phyloP scores from a whole-genome alignment of 441 rosid species.

The Biscutella auriculata region DNA sequence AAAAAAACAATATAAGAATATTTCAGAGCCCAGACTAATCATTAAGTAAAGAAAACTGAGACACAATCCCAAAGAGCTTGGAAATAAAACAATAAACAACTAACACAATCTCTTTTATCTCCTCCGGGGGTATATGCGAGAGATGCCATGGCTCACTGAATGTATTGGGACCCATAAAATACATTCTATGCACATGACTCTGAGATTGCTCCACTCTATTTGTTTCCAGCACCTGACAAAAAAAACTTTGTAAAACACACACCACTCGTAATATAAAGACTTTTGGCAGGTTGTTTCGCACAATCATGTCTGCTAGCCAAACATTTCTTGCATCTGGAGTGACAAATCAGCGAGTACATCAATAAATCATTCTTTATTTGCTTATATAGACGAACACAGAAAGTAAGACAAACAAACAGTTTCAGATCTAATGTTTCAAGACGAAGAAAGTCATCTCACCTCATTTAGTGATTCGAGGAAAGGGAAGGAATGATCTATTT shows the following conservation, averaged over 20 bases:
- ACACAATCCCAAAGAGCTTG: constrained; percentile 1
- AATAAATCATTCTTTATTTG: neutral
- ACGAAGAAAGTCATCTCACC: constrained; percentile 35
- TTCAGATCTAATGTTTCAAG: neutral
- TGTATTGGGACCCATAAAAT: constrained; percentile 94
- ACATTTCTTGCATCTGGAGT: constrained; percentile 8
- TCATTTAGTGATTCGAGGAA: constrained; percentile 95
- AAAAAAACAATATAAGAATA: constrained; percentile 13
- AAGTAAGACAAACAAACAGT: constrained; percentile 2
- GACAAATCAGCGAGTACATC: constrained; percentile 5
- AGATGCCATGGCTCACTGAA: constrained; percentile 98
- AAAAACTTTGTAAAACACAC: neutral
- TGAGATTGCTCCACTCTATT: constrained; percentile 97
- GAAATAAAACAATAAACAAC: constrained; percentile 20
- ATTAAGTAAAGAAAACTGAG: constrained; percentile 4
- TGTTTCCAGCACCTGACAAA: constrained; percentile 81
- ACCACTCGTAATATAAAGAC: neutral
- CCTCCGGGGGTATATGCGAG: constrained; percentile 90
- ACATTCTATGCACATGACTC: constrained; percentile 93
- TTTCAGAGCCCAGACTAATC: constrained; percentile 13
- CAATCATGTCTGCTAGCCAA: neutral
- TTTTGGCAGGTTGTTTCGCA: neutral
- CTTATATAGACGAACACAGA: neutral
- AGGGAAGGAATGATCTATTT: constrained; percentile 93
- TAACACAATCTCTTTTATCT: constrained; percentile 94